Evolutionary conservation across 331 rosid species (phyloP).

Genomic region (Cydonia oblonga): DNA sequence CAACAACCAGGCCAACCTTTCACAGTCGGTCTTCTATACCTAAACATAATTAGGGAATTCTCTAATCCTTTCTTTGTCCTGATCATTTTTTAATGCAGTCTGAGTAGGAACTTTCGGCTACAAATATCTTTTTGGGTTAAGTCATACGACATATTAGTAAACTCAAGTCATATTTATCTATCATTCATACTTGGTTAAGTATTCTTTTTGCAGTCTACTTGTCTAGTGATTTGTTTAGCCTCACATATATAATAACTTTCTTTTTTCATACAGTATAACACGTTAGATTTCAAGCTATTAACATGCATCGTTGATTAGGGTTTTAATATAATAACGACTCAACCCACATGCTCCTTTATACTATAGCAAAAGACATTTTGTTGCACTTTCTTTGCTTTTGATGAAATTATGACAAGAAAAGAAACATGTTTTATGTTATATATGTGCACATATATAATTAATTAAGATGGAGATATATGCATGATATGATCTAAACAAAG

Average conservation of each 20-base stretch:
- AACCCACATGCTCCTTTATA: too few relatives aligned
- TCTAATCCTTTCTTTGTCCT: background rate
- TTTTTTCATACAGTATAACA: too few relatives aligned
- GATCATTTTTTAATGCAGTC: background rate
- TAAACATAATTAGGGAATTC: background rate
- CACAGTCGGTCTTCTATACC: background rate
- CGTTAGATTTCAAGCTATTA: too few relatives aligned
- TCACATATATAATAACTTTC: too few relatives aligned
- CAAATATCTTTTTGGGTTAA: background rate
- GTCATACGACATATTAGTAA: background rate
- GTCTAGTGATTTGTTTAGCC: background rate
- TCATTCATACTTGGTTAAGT: background rate
- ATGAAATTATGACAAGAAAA: slow-evolving; percentile 8
- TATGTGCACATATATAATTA: background rate
- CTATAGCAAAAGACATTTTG: background rate
- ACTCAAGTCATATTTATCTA: background rate
- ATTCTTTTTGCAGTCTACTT: background rate
- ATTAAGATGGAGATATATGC: background rate
- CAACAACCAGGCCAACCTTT: background rate
- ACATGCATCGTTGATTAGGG: too few relatives aligned
- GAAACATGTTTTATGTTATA: background rate
- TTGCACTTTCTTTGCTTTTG: background rate
- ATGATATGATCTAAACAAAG: background rate
- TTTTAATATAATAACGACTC: too few relatives aligned
- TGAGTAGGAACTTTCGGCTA: background rate